Evolutionary conservation across 345 rosid species (phyloP).

Genomic region (Eucalyptus polybractea): DNA sequence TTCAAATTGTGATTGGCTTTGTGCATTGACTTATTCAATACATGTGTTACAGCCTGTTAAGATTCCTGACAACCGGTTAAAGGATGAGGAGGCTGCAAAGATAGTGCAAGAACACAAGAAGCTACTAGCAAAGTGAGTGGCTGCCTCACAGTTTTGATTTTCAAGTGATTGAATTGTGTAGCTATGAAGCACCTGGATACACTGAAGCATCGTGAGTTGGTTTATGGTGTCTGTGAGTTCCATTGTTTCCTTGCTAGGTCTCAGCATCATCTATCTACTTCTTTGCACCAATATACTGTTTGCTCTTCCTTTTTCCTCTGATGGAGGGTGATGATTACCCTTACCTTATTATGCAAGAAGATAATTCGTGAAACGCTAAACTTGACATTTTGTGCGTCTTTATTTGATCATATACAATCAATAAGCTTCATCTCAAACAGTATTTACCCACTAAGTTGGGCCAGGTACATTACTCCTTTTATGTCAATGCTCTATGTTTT

Average conservation of each 20-base stretch:
- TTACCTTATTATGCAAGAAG: background rate
- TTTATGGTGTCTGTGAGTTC: background rate
- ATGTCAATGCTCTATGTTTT: background rate
- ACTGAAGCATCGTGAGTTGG: background rate
- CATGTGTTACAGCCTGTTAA: background rate
- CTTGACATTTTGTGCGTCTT: background rate
- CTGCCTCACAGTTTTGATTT: background rate
- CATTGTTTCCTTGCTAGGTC: background rate
- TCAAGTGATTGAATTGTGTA: background rate
- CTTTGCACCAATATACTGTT: background rate
- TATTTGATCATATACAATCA: background rate
- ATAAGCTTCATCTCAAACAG: background rate
- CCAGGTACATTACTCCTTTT: background rate
- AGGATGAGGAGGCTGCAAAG: constrained; percentile 7
- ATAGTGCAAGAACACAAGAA: constrained; percentile 56
- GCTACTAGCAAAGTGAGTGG: constrained; percentile 51
- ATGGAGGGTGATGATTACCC: background rate
- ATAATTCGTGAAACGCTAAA: background rate
- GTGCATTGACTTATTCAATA: background rate
- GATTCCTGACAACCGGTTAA: background rate
- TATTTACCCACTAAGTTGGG: background rate
- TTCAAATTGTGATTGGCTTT: background rate
- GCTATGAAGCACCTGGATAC: background rate
- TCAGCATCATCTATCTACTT: background rate
- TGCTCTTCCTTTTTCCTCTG: background rate